Percentiles rank a stretch among this genome's conserved stretches.
Conservation (phyloP, 768 basidiomycete genomes). For the Lactarius quietus region DNA sequence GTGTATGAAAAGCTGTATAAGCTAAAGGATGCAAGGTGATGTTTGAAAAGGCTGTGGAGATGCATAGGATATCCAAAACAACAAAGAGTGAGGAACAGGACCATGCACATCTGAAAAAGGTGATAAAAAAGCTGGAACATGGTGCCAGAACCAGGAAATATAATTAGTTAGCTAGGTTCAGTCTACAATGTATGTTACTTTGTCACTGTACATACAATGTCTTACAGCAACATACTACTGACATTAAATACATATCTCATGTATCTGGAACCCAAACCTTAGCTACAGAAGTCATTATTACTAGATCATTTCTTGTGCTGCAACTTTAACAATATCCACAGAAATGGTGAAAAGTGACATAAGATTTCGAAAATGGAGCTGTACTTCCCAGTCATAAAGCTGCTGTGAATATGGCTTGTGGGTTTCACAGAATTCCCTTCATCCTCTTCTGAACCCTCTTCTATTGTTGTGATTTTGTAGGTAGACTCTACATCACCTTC, state of each 20-base stretch:
- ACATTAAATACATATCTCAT: too few relatives aligned
- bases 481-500: too few relatives aligned
- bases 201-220: not conserved
- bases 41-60: conserved; percentile 19
- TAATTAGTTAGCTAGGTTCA: not conserved
- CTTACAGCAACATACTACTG: too few relatives aligned
- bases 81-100: conserved; percentile 14
- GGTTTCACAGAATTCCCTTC: not conserved
- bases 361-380: too few relatives aligned
- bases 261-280: too few relatives aligned
- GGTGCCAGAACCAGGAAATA: not conserved
- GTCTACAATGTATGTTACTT: not conserved
- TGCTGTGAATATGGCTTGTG: not conserved
- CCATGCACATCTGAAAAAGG: conserved; percentile 4
- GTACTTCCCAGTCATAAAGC: not conserved
- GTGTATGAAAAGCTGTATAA: conserved; percentile 15
- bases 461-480: too few relatives aligned
- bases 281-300: too few relatives aligned
- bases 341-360: too few relatives aligned
- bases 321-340: too few relatives aligned
- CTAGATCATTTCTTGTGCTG: too few relatives aligned
- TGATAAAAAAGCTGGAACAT: conserved; percentile 7
- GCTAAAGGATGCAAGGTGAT: conserved; percentile 13
- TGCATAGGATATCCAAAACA: conserved; percentile 9
- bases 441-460: not conserved